phyloP scores from a whole-genome alignment of 257 asterid genomes.

The Nicotiana benthamiana region DNA sequence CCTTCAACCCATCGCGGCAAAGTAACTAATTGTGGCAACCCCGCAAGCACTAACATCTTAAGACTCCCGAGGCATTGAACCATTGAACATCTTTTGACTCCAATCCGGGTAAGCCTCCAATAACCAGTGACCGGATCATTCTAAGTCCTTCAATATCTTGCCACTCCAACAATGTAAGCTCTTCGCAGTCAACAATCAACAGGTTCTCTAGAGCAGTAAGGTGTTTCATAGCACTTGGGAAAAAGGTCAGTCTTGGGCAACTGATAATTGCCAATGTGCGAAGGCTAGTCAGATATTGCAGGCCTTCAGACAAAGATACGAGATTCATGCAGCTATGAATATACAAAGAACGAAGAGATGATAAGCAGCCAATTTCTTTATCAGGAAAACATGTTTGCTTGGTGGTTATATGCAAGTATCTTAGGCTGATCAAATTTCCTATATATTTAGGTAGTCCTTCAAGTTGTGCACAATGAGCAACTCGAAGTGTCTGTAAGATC shows the following conservation, averaged over 20 bases:
- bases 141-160: slow-evolving; percentile 5
- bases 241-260: neutral
- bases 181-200: neutral
- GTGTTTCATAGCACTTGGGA: neutral
- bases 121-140: neutral
- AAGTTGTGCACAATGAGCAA: neutral
- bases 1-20: slow-evolving; percentile 7
- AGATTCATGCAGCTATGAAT: neutral
- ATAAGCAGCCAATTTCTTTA: neutral
- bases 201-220: slow-evolving; percentile 1
- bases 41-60: neutral
- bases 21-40: neutral
- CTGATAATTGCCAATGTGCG: neutral
- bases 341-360: neutral
- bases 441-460: neutral
- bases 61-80: neutral
- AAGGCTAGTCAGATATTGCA: neutral
- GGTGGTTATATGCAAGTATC: neutral
- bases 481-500: neutral
- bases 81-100: neutral
- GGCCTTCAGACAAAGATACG: neutral
- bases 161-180: neutral
- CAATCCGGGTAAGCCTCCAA: neutral
- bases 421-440: neutral
- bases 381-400: slow-evolving; percentile 3